Percentiles rank a stretch among this genome's conserved stretches.
Evolutionary conservation across 2,329 filamentous ascomycete genomes (phyloP).

Genomic region (Davidsoniella virescens): DNA sequence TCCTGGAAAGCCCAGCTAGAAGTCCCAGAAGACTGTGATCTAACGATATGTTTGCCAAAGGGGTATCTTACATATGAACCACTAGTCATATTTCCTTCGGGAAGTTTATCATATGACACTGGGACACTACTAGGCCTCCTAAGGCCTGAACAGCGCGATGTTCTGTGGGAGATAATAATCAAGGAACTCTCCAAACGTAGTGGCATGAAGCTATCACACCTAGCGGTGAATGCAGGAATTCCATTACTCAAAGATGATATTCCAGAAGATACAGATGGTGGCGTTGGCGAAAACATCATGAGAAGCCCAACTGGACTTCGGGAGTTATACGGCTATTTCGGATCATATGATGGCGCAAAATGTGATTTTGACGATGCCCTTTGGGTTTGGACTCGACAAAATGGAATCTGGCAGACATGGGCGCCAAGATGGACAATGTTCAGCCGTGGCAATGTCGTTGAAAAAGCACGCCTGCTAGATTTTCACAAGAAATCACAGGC

Average conservation of each 20-base stretch:
- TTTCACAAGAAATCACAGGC: constrained; percentile 23
- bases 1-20: neutral
- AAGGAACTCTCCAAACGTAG: constrained; percentile 27
- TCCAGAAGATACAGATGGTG: neutral
- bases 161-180: constrained; percentile 36
- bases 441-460: constrained; percentile 72
- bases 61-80: constrained; percentile 45
- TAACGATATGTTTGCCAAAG: constrained; percentile 5
- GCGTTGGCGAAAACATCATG: constrained; percentile 45
- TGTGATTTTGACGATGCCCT: constrained; percentile 50
- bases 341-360: constrained; percentile 24
- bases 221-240: constrained; percentile 47
- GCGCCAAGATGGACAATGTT: constrained; percentile 90
- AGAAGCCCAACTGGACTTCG: constrained; percentile 55
- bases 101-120: constrained; percentile 31
- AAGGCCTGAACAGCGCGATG: constrained; percentile 15
- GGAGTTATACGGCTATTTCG: constrained; percentile 61
- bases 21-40: neutral
- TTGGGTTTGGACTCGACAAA: constrained; percentile 67
- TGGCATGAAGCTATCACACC: constrained; percentile 32
- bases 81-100: constrained; percentile 42
- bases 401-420: constrained; percentile 71
- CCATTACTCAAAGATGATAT: constrained; percentile 23
- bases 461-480: constrained; percentile 61
- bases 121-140: constrained; percentile 26